Conservation (phyloP, 75 land plant genomes). For the Sequoiadendron giganteum region DNA sequence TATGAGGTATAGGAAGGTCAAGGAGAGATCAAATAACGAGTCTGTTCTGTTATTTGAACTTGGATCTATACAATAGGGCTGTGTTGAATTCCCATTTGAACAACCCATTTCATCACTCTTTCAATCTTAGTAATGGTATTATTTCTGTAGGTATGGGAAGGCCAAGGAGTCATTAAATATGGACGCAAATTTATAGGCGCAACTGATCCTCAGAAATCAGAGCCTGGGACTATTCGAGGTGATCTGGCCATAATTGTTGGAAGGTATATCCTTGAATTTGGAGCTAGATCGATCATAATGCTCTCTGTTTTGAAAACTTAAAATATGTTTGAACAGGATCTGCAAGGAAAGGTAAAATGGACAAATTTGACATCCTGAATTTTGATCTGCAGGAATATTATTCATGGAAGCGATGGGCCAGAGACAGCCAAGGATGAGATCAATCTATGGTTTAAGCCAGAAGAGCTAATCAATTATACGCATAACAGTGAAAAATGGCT, state of each 20-base stretch:
- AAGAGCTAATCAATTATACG: slow-evolving; percentile 71
- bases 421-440: slow-evolving; percentile 88
- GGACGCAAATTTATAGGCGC: slow-evolving; percentile 96
- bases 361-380: neutral
- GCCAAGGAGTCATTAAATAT: slow-evolving; percentile 95
- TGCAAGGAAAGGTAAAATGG: neutral
- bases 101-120: neutral
- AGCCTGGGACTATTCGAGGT: slow-evolving; percentile 96
- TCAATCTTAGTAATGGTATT: neutral
- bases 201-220: slow-evolving; percentile 93
- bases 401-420: slow-evolving; percentile 89
- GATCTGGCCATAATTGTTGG: slow-evolving; percentile 92
- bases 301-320: neutral
- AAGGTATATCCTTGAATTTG: slow-evolving; percentile 41
- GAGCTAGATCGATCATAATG: neutral
- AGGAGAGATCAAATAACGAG: slow-evolving; percentile 78
- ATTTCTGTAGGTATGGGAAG: slow-evolving; percentile 88
- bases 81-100: neutral
- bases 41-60: neutral
- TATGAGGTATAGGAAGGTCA: slow-evolving; percentile 93
- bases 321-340: neutral
- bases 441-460: slow-evolving; percentile 85
- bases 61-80: neutral
- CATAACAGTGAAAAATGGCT: slow-evolving; percentile 87
- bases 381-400: slow-evolving; percentile 58